Base-by-base conservation (phyloP, 1,284 basidiomycete genomes). In the Austropuccinia psidii region DNA sequence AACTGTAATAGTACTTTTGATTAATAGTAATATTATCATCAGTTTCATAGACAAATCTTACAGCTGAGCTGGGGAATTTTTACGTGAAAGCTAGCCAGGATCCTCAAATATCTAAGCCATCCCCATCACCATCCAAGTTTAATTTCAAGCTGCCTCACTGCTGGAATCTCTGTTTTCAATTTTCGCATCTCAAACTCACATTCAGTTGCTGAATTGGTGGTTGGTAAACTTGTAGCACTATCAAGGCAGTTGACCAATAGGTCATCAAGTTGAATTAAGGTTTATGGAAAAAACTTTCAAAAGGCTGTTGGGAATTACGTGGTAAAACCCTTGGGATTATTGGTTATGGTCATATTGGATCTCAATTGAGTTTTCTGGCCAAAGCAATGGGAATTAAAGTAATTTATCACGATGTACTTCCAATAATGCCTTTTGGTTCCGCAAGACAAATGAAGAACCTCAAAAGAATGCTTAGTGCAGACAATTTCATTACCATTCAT, bases 141-240 rank as follows among this genome's bases (percentile, higher is more conserved):
- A 98, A 81, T 88, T 98, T 64, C 77, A 82, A 54, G 87, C 90
- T 4, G 93, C 95, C 47, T 88, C 91, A 61, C 87, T 75, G 88
- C 89, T 73, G 96, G 96, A 77, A 91, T 99, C 77, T 91, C 94
- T 45, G 96, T 99, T 70, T 99, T 99, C 87, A 99, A 99, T 83
- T 98, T 95, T 15, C 96, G 96, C 39, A 98, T 98, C 84, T 95
- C 96, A 81, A 99, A 99, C 84, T 98, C 96, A 50, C 91, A 96
- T 76, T 98, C 95, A 0, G 96, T 99, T 65, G 96, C 96, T 58
- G 96, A 99, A 83, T 88, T 99, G 61, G 96, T 99, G 81, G 89
- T 99, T 81, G 87, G 88, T 75, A 95, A 99, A 83, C 85, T 98
- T 79, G 88, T 99, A 79, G 89, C 89, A 6, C 88, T 99, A 76